Evolutionary conservation across 2,329 filamentous ascomycete species (phyloP).

Genomic region (Trichoderma sp.): DNA sequence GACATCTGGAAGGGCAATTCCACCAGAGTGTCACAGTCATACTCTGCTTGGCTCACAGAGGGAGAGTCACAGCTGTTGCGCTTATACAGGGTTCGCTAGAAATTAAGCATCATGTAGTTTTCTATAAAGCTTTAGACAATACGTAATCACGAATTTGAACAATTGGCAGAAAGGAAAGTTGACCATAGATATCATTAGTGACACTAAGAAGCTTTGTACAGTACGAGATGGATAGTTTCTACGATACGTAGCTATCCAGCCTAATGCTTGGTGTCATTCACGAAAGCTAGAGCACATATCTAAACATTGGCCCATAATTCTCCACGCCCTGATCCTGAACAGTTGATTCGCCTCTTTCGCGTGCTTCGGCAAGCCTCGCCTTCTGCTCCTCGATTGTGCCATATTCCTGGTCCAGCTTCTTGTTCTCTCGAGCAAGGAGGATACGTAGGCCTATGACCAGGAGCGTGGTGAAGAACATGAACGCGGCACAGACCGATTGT

Average conservation of each 20-base stretch:
- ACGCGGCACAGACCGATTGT: background rate
- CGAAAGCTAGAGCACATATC: slow-evolving; percentile 28
- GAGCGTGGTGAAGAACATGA: background rate
- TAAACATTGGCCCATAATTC: slow-evolving; percentile 30
- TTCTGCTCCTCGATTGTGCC: slow-evolving; percentile 18
- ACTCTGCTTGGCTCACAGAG: background rate
- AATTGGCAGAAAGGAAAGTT: background rate
- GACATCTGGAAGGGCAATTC: background rate
- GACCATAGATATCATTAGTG: background rate
- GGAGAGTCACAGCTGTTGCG: background rate
- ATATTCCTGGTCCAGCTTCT: background rate
- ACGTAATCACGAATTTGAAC: background rate
- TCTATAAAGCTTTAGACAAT: background rate
- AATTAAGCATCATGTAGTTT: background rate
- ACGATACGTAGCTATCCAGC: background rate
- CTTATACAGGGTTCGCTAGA: background rate
- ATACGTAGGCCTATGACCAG: background rate
- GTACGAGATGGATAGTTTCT: background rate
- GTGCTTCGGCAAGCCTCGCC: background rate
- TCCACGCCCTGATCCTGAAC: slow-evolving; percentile 25
- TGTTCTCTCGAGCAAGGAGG: background rate
- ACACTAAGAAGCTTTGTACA: background rate
- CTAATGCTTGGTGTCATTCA: too few species aligned
- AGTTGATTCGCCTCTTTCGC: slow-evolving; percentile 6
- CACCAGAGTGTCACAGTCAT: background rate